Base-by-base conservation (phyloP, 1,139 yeast species). In the Taiozyma sp. region DNA sequence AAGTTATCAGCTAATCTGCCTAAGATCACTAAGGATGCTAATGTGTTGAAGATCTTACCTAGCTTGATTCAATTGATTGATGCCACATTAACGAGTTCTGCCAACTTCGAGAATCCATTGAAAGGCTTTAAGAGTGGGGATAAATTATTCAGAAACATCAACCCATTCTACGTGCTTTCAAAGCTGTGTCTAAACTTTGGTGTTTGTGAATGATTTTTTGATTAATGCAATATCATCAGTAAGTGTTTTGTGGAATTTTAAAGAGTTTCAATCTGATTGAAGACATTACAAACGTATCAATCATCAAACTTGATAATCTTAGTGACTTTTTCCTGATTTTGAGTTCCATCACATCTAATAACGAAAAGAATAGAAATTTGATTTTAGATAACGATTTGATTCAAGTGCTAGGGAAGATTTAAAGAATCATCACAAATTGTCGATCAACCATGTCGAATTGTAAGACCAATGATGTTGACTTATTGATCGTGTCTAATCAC, bases 321-420 rank as follows among this genome's bases (percentile, higher is more conserved):
- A 57, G 68, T 5, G 71, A 68, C 51, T 65, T 69, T n/a, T 57
- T 70, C 45, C 52, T 68, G 43, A 65, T 69, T 7, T 50, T 70
- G 44, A 64, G 70, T 48, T 66, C 70, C 19, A 58, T 69, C 12
- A 65, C 70, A 4, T 60, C 71, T 1, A 60, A 63, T 16, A 63
- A 62, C 40, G 74, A 70, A 50, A 49, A 53, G 8, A 65, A 68
- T 50, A 58, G 74, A 53, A 66, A 62, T 28, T 52, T 64, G 36
- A 60, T 69, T 7, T 51, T 64, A 12, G 60, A 61, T 46, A 63
- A 65, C 45, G 67, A 67, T 14, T 44, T 70, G 8, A 56, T 65
- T 2, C 56, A 59, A 3, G 56, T 63, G 1, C 56, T 69, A 39
- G 62, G 64, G 23, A 66, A 65, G 30, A 58, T 69, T 1, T 70